Conservation (phyloP, 257 asterid species). For the Paulownia fortunei region DNA sequence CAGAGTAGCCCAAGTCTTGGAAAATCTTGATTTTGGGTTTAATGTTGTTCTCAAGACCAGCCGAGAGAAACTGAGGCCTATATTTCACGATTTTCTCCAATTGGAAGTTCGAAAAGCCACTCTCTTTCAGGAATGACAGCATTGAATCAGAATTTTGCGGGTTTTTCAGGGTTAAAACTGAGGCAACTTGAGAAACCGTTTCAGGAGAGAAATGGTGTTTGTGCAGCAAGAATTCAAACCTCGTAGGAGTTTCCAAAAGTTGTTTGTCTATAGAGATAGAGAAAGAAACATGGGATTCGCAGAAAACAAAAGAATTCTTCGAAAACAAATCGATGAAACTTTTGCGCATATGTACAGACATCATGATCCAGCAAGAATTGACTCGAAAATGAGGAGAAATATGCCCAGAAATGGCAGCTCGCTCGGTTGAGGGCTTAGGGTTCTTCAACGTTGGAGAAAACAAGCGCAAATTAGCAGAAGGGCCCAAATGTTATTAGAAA, state of each 20-base stretch:
- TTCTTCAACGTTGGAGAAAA: neutral
- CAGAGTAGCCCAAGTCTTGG: slow-evolving; percentile 29
- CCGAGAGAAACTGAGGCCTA: too few species aligned
- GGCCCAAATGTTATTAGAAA: too few species aligned
- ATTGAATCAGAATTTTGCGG: slow-evolving; percentile 25
- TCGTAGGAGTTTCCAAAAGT: too few species aligned
- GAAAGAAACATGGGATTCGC: neutral
- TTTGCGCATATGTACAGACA: neutral
- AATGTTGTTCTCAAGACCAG: too few species aligned
- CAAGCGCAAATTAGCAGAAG: neutral
- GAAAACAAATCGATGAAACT: neutral
- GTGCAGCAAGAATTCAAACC: slow-evolving; percentile 5
- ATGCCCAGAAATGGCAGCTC: neutral
- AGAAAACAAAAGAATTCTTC: neutral
- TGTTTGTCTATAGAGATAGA: neutral
- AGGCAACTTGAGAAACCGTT: slow-evolving; percentile 24
- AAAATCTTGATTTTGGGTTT: too few species aligned
- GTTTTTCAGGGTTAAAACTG: slow-evolving; percentile 15
- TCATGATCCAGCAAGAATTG: neutral
- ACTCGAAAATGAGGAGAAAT: neutral
- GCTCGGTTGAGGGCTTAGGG: neutral
- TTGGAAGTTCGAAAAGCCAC: too few species aligned
- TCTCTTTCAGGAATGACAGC: slow-evolving; percentile 25
- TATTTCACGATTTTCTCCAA: too few species aligned
- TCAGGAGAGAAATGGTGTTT: slow-evolving; percentile 33